These are phyloP conservation scores for Marasmius tenuissimus DNA, from an alignment of 1,284 basidiomycete species.

Conservation along the genomic window DNA sequence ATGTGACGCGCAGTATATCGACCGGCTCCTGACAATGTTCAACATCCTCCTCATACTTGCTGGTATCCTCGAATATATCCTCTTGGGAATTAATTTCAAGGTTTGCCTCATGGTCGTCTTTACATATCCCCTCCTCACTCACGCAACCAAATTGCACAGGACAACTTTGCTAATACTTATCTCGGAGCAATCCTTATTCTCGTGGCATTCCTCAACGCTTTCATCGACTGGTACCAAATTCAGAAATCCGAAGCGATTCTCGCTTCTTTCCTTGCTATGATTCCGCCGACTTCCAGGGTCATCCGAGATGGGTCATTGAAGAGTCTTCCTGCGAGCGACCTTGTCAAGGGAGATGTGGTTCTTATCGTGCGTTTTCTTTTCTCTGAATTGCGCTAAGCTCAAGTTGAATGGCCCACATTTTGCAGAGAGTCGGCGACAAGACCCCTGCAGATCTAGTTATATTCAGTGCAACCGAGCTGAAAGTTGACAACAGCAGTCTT, in stretches of 20 bases:
- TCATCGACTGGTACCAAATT: constrained; percentile 71
- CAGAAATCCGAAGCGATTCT: constrained; percentile 73
- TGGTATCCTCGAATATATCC: constrained; percentile 62
- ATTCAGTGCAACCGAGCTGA: constrained; percentile 59
- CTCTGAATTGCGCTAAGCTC: not conserved
- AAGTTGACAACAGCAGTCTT: constrained; percentile 69
- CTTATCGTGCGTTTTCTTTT: constrained; percentile 43
- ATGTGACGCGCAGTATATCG: constrained; percentile 47
- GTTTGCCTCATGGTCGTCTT: constrained; percentile 26
- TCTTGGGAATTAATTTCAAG: constrained; percentile 62
- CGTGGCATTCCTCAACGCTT: constrained; percentile 70
- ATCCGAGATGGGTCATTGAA: constrained; percentile 59
- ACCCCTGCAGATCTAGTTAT: constrained; percentile 66
- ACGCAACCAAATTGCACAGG: constrained; percentile 29
- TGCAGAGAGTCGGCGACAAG: constrained; percentile 65
- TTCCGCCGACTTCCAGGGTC: constrained; percentile 65
- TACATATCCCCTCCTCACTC: not conserved
- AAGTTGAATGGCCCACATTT: not conserved
- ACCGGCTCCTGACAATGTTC: constrained; percentile 65
- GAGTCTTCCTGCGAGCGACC: constrained; percentile 58
- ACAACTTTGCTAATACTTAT: constrained; percentile 66
- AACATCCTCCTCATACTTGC: constrained; percentile 66
- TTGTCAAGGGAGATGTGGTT: constrained; percentile 72
- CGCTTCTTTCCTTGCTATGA: constrained; percentile 71
- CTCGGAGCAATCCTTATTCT: constrained; percentile 66